A percentile compares a stretch with the other conserved stretches of the same genome.
phyloP scores from a whole-genome alignment of 345 rosid species.

The Populus tremula region DNA sequence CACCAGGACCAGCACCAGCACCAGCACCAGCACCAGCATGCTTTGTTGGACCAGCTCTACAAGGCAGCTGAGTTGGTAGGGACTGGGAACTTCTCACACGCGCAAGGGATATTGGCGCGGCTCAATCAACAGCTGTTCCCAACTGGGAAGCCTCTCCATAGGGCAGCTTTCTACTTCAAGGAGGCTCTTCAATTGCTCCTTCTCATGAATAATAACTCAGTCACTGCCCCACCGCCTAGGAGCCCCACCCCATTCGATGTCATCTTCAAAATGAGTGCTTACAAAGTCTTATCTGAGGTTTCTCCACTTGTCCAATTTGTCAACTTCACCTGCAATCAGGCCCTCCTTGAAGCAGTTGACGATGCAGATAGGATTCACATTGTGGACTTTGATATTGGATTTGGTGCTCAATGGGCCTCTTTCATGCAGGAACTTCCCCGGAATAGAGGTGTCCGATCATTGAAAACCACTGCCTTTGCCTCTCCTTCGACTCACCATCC shows the following conservation, averaged over 20 bases:
- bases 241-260: constrained; percentile 41
- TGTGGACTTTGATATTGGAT: constrained; percentile 55
- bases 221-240: constrained; percentile 26
- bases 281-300: constrained; percentile 48
- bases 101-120: constrained; percentile 99
- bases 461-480: constrained; percentile 53
- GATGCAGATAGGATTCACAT: constrained; percentile 46
- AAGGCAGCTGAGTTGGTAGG: constrained; percentile 53
- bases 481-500: constrained; percentile 50
- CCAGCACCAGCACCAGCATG: constrained; percentile 30
- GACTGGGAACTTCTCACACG: constrained; percentile 62
- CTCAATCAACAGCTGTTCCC: constrained; percentile 98
- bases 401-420: constrained; percentile 68
- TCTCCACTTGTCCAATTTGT: constrained; percentile 52
- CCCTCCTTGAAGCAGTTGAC: constrained; percentile 46
- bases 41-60: constrained; percentile 47
- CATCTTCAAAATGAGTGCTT: constrained; percentile 54
- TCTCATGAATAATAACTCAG: constrained; percentile 33
- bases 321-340: constrained; percentile 57
- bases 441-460: constrained; percentile 38
- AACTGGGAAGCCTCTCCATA: constrained; percentile 46
- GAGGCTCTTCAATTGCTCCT: constrained; percentile 56
- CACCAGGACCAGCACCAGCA: constrained; percentile 12
- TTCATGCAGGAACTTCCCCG: constrained; percentile 60
- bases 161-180: constrained; percentile 61